Evolutionary conservation across 2,329 filamentous ascomycete genomes (phyloP).

Genomic region (Tricladium varicosporioides): DNA sequence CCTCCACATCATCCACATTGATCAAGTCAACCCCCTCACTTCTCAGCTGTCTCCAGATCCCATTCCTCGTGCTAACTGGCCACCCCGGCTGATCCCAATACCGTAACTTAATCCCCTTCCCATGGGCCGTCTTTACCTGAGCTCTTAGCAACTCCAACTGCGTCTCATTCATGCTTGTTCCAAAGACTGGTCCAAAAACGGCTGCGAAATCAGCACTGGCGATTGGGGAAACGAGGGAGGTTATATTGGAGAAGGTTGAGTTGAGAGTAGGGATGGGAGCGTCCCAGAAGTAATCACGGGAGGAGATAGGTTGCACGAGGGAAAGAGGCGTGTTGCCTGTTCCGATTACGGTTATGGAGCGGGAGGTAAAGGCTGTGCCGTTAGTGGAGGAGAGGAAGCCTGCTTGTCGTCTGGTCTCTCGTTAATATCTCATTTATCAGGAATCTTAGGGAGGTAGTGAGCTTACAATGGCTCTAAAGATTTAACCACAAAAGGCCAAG

Average conservation of each 20-base stretch:
- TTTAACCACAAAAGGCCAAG: conserved; percentile 54
- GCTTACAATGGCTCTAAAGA: conserved; percentile 57
- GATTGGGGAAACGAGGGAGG: conserved; percentile 31
- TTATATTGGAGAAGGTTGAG: conserved; percentile 29
- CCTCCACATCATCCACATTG: conserved; percentile 56
- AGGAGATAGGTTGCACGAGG: conserved; percentile 43
- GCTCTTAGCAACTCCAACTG: conserved; percentile 43
- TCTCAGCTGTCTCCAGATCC: conserved; percentile 53
- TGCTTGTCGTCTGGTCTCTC: conserved; percentile 30
- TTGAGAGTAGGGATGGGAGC: conserved; percentile 35
- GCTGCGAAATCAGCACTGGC: conserved; percentile 56
- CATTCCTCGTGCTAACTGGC: conserved; percentile 52
- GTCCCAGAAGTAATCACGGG: conserved; percentile 60
- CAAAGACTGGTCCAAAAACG: conserved; percentile 49
- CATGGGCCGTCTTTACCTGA: conserved; percentile 47
- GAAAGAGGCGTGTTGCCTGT: conserved; percentile 43
- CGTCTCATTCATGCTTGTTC: conserved; percentile 43
- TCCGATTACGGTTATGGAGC: conserved; percentile 31
- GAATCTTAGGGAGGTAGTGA: conserved; percentile 34
- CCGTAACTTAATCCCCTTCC: conserved; percentile 48
- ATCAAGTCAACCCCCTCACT: conserved; percentile 56
- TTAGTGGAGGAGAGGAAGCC: conserved; percentile 28
- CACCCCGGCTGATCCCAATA: conserved; percentile 61
- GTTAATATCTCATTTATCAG: neutral
- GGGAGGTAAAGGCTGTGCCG: conserved; percentile 20